Evolutionary conservation across 2,329 filamentous ascomycete species (phyloP).

Genomic region (Exophiala oligosperma): DNA sequence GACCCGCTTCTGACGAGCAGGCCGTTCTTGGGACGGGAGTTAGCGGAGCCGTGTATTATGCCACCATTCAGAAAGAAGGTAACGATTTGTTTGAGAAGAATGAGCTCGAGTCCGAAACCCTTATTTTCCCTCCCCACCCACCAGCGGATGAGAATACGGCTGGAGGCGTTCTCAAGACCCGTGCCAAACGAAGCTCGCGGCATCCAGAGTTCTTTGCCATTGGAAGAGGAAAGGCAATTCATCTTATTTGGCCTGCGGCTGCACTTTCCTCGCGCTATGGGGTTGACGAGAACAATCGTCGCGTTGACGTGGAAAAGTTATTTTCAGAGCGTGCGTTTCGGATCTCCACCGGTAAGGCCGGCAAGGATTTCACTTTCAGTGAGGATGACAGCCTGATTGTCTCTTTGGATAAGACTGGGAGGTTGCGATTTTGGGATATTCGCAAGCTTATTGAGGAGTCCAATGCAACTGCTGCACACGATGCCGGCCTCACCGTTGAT

Average conservation of each 20-base stretch:
- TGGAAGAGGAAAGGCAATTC: conserved; percentile 92
- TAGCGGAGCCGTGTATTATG: conserved; percentile 96
- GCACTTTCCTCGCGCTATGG: conserved; percentile 53
- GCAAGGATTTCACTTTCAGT: conserved; percentile 97
- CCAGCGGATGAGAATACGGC: conserved; percentile 87
- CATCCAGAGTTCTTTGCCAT: conserved; percentile 95
- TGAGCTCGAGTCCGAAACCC: conserved; percentile 79
- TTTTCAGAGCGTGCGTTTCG: conserved; percentile 84
- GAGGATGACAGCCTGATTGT: conserved; percentile 94
- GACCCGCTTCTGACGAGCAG: conserved; percentile 63
- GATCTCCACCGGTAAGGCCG: conserved; percentile 95
- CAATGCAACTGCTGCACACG: conserved; percentile 45
- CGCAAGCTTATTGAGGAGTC: conserved; percentile 65
- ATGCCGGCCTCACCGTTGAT: conserved; percentile 70
- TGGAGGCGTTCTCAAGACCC: conserved; percentile 90
- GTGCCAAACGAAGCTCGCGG: conserved; percentile 82
- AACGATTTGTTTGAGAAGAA: conserved; percentile 78
- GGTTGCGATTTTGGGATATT: conserved; percentile 98
- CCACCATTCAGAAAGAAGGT: conserved; percentile 72
- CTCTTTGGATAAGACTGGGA: conserved; percentile 93
- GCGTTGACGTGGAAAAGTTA: conserved; percentile 83
- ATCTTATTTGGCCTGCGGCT: conserved; percentile 70
- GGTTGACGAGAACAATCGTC: conserved; percentile 52
- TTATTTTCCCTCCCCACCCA: conserved; percentile 83
- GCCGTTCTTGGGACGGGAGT: conserved; percentile 89